Base-by-base conservation (phyloP, 805 yeast genomes). In the baker's yeast (Saccharomyces cerevisiae) region DNA sequence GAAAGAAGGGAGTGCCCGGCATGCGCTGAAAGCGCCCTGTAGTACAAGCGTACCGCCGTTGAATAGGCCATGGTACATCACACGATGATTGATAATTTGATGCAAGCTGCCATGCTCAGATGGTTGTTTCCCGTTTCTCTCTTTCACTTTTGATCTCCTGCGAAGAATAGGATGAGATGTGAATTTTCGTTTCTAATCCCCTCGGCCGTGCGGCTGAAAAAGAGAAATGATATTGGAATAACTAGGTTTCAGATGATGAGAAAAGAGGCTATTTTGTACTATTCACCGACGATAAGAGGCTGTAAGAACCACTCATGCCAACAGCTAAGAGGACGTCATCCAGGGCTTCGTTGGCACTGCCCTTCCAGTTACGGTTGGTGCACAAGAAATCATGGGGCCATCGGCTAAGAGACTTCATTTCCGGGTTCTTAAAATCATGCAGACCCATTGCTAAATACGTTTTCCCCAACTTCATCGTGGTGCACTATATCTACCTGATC, bases 401-500 rank as follows among this genome's bases (percentile, higher is more conserved):
- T 63, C 66, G 58, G 29, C 36, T 71, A 0, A 60, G 78, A 48
- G 77, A 73, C 60, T 55, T 56, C 5, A 57, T 73, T 5, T 73
- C 69, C 2, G 53, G 48, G 2, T 2, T 67, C 4, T 69, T 66
- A 21, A 57, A 56, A 1, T 51, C 46, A 2, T 46, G 70, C 6
- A 69, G 69, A 14, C 76, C 76, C 0, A 51, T 71, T 41, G 53
- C 66, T 27, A 73, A 69, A 56, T 62, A 67, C 53, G 41, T 73
- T 2, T 67, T 75, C 51, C 78, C 78, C 1, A 70, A 70, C 55
- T 76, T 76, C 54, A 68, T 75, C 31, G 82, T 79, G 9, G 89
- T 84, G 1, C 92, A 85, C 64, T 87, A 88, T 70, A 74, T 79
- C 32, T 91, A 89, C 67, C 81, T 92, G 59, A 67, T 83, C 0